Evolutionary conservation across 108 stramenopile species (phyloP).

Genomic region (Nitzschia putrida): DNA sequence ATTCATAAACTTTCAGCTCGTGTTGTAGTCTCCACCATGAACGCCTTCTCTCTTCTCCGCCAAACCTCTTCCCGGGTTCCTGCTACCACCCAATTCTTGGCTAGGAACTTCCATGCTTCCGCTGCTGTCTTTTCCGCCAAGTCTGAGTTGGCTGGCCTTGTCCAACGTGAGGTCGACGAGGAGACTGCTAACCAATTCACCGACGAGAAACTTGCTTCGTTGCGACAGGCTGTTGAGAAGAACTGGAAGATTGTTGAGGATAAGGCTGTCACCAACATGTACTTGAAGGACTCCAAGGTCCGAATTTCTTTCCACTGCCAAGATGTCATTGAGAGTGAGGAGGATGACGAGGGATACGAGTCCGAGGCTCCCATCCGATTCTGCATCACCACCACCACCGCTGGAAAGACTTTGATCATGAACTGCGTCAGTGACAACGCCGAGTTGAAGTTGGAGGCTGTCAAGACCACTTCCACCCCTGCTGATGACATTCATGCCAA

Average conservation of each 20-base stretch:
- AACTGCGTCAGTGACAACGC: conserved; percentile 54
- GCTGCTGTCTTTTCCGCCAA: too few species aligned
- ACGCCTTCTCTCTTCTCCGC: too few species aligned
- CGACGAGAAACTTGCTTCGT: conserved; percentile 25
- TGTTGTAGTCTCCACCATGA: too few species aligned
- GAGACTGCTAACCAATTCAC: conserved; percentile 34
- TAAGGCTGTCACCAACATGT: conserved; percentile 37
- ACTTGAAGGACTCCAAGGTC: conserved; percentile 51
- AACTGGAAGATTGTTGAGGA: conserved; percentile 56
- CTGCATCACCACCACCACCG: conserved; percentile 67
- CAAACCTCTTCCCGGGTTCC: background rate
- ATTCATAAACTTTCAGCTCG: too few species aligned
- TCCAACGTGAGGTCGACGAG: conserved; percentile 27
- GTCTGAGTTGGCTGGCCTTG: conserved; percentile 10
- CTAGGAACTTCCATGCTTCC: too few species aligned
- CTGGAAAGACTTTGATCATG: conserved; percentile 68
- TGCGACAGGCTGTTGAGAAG: conserved; percentile 31
- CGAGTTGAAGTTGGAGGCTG: conserved; percentile 51
- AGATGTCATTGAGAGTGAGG: conserved; percentile 54
- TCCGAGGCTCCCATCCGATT: conserved; percentile 56
- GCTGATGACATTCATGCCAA: conserved; percentile 33
- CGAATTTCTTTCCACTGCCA: conserved; percentile 79
- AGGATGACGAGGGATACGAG: conserved; percentile 40
- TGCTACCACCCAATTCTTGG: too few species aligned
- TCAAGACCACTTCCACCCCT: conserved; percentile 26